Evolutionary conservation across 1,284 basidiomycete genomes (phyloP), one percentile per base, ranked within the genome.

Genomic region (Sporisorium iseilematis-ciliati): DNA sequence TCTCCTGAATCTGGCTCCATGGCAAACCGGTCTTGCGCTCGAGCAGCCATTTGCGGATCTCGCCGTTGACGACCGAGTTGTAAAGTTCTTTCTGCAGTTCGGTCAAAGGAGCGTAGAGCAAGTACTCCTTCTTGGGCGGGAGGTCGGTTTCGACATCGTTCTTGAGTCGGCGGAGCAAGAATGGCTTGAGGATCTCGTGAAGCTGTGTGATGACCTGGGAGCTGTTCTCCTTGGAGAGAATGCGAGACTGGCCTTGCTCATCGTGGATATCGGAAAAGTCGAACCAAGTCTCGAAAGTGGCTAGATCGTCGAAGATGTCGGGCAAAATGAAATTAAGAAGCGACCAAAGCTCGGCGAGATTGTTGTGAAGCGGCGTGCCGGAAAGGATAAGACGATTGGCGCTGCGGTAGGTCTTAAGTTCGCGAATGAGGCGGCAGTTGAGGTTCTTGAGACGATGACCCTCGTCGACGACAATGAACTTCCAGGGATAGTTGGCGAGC

Each of bases 311-410:
- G 85, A 99, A 99, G 65, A 98, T 91, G 79, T 85, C 81, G 21
- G 82, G 80, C 21, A 82, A 40, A 45, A 84, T 82, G 40, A 97
- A 99, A 84, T 97, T 97, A 46, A 99, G 90, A 7, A 98, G 88
- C 1, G 93, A 92, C 95, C 95, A 98, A 3, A 99, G 88, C 85
- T 99, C 95, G 11, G 91, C 89, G 3, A 99, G 88, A 82, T 97
- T 97, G 86, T 99, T 98, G 92, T 94, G 95, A 35, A 98, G 86
- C 2, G 94, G 95, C 8, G 95, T 97, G 23, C 95, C 95, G 0
- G 95, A 97, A 59, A 98, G 86, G 59, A 98, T 92, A 89, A 97
- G 92, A 57, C 95, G 88, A 54, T 94, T 93, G 1, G 92, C 93
- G 66, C 91, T 92, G 8, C 88, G 88, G 82, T 95, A 95, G 79